Evolutionary conservation across 306 rosid species (phyloP), one percentile per base, ranked within the genome.

Genomic region (Quercus variabilis): DNA sequence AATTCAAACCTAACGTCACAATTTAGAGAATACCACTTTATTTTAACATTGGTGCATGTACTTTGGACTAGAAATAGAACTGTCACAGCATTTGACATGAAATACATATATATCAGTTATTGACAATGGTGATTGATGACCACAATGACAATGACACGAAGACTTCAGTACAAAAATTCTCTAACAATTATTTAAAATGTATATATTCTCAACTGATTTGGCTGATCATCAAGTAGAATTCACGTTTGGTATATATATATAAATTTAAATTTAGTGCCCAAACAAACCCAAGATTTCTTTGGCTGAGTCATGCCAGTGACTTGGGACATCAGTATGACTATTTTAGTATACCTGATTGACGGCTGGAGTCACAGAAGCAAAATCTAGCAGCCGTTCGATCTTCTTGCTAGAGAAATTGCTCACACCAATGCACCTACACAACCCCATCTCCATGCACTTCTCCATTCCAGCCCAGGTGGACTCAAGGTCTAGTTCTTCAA

Each of bases 401-500:
- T 94, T 94, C 41, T 80, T 90, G 85, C 80, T 70, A 31, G 99
- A 94, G 87, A 94, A 94, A 84, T 94, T 94, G 91, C 99, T 94
- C 13, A 94, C 91, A 41, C 99, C 99, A 84, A 94, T 90, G 69
- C 89, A 84, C 54, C 90, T 88, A 72, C 97, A 94, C 56, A 94
- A 26, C 31, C 97, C 97, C 89, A 92, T 73, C 2, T 92, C 92
- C 8, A 88, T 78, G 83, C 99, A 94, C 83, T 85, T 94, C 69
- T 94, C 90, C 97, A 94, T 92, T 63, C 92, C 97, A 38, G 58
- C 73, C 99, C 99, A 94, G 57, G 97, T 91, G 74, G 74, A 71
- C 69, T 90, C 90, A 54, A 92, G 70, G 38, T 94, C 97, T 76
- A 92, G 55, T 3, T 82, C 76, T 72, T 88, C 99, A 80, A 91